Base-by-base conservation (phyloP, 2,329 filamentous ascomycete genomes). In the Diaporthe citri region DNA sequence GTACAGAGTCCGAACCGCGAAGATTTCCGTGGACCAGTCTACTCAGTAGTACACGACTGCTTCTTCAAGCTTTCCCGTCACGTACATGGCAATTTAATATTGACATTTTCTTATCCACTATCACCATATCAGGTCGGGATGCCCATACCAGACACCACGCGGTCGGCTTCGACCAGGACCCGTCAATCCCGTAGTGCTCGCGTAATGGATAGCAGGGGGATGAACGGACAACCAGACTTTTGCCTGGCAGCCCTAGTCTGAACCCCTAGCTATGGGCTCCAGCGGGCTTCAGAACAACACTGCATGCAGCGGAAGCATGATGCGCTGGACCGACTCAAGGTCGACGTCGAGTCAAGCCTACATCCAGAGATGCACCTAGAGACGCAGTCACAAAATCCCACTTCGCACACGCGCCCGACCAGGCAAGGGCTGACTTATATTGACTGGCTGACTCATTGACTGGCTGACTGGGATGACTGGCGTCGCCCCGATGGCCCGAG, bases 1-100 rank as follows among this genome's bases (percentile, higher is more conserved):
- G 57, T 72, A 31, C 56, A 31, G 57, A 55, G 57, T 46, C 71
- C 71, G 46, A 56, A n/a, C 25, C 71, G 71, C 57, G 71, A 72
- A 72, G n/a, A 25, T 28, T 72, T 39, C n/a, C 25, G n/a, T 39
- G 46, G 13, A 48, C 20, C 20, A 48, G 25, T 55, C 25, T 28
- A 60, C 57, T 34, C 15, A 46, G 36, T 43, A n/a, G 9, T 57
- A 48, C 6, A 28, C 25, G 15, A 28, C 31, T 48, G 48, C 39
- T 41, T 22, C 10, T 22, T 41, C 60, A 48, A 56, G 15, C 22
- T 36, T 55, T 34, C 36, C 36, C 17, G 8, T 55, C 25, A 52
- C 31, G 17, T 41, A 28, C 25, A 66, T 36, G 48, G 15, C 34
- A 55, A 69, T 25, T 55, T 55, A 25, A 55, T 9, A 41, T 41